These are phyloP conservation scores for Apiotrichum laibachii DNA, from an alignment of 1,284 basidiomycete species.

Conservation along the genomic window DNA sequence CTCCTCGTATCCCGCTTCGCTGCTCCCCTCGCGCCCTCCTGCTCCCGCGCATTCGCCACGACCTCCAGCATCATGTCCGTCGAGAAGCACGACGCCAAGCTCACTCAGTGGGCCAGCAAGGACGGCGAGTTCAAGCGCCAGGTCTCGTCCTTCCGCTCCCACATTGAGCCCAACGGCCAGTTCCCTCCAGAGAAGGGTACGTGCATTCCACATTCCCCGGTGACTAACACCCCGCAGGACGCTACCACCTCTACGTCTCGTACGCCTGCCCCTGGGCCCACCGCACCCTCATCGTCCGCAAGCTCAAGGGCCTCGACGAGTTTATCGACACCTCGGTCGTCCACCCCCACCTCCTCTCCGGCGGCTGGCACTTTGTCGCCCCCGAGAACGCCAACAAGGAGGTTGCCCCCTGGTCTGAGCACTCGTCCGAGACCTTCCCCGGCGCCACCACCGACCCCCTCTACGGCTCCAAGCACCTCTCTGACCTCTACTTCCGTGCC, in stretches of 20 bases:
- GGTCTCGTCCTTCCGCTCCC: constrained; percentile 68
- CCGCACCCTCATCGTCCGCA: constrained; percentile 78
- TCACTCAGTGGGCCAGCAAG: constrained; percentile 61
- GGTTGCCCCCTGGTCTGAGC: constrained; percentile 32
- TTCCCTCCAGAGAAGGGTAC: constrained; percentile 78
- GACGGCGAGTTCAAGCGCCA: constrained; percentile 83
- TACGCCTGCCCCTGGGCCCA: constrained; percentile 89
- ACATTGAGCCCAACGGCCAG: constrained; percentile 67
- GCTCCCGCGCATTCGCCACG: constrained; percentile 8
- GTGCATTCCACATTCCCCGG: constrained; percentile 26
- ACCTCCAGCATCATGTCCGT: constrained; percentile 44
- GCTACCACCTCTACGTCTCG: constrained; percentile 86
- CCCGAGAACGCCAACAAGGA: constrained; percentile 31
- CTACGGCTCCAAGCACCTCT: constrained; percentile 67
- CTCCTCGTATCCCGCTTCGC: no score
- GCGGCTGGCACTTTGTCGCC: constrained; percentile 84
- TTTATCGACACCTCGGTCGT: constrained; percentile 77
- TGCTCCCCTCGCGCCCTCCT: background rate
- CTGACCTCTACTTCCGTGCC: constrained; percentile 79
- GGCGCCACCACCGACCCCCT: constrained; percentile 70
- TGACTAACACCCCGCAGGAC: constrained; percentile 55
- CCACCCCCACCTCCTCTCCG: constrained; percentile 76
- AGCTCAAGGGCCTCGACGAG: constrained; percentile 87
- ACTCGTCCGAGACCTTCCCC: constrained; percentile 61
- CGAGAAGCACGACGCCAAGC: no score